These are phyloP conservation scores for Trametes polyzona DNA, from an alignment of 1,284 basidiomycete species.

Conservation along the genomic window DNA sequence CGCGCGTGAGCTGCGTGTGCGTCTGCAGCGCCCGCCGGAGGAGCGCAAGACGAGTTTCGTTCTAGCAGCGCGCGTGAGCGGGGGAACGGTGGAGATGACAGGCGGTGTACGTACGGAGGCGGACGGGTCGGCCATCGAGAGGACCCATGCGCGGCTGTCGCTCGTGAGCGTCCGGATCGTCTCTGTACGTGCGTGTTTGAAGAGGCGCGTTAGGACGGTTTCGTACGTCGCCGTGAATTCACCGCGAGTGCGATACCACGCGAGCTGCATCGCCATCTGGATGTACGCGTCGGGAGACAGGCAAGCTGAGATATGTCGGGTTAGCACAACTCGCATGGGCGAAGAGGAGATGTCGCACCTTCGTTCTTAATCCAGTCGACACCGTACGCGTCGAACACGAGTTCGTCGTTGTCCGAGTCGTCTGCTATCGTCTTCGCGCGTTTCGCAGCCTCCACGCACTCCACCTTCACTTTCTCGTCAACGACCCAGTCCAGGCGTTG, in stretches of 20 bases:
- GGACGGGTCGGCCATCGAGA: slow-evolving; percentile 69
- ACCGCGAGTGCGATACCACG: slow-evolving; percentile 84
- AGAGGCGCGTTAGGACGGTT: slow-evolving; percentile 91
- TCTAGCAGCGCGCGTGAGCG: slow-evolving; percentile 1
- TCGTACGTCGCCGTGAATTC: slow-evolving; percentile 92
- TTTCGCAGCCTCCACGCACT: slow-evolving; percentile 64
- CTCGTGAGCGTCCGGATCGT: slow-evolving; percentile 83
- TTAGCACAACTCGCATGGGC: background rate
- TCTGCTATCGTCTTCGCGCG: slow-evolving; percentile 67
- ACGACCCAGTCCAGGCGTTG: slow-evolving; percentile 77
- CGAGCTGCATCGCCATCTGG: slow-evolving; percentile 93
- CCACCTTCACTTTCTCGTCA: slow-evolving; percentile 62
- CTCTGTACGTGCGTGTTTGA: slow-evolving; percentile 91
- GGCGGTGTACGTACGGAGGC: slow-evolving; percentile 45
- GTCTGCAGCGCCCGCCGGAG: slow-evolving; percentile 73
- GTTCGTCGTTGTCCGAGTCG: slow-evolving; percentile 84
- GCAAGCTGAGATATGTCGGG: slow-evolving; percentile 49
- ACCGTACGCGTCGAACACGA: slow-evolving; percentile 89
- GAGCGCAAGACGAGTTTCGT: slow-evolving; percentile 38
- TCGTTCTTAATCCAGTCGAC: slow-evolving; percentile 87
- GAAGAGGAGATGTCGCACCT: slow-evolving; percentile 33
- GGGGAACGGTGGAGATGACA: background rate
- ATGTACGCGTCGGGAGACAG: slow-evolving; percentile 90
- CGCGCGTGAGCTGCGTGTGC: slow-evolving; percentile 79
- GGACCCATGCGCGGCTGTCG: slow-evolving; percentile 82